Evolutionary conservation across 257 asterid species (phyloP).

Genomic region (Nicotiana tomentosiformis): DNA sequence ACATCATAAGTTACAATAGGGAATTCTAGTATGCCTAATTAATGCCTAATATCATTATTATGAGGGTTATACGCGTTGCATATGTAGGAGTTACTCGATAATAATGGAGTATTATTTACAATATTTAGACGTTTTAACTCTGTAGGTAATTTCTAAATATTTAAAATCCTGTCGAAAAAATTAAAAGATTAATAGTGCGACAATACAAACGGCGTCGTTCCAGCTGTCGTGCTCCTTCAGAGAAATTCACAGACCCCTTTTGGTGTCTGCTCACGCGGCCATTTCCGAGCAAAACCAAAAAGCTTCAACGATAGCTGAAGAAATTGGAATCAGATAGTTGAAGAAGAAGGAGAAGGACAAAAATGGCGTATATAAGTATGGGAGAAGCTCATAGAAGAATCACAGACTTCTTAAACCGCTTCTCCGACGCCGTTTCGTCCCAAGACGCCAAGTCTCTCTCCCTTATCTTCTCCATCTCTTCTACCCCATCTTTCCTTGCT

Average conservation of each 20-base stretch:
- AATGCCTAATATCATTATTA: no score
- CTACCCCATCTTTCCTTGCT: constrained; percentile 48
- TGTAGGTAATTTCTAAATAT: no score
- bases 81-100: no score
- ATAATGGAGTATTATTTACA: no score
- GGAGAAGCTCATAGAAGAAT: constrained; percentile 89
- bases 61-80: no score
- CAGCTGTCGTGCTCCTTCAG: neutral
- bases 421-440: constrained; percentile 66
- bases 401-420: constrained; percentile 63
- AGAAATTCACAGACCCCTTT: neutral
- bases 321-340: neutral
- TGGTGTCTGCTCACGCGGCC: neutral
- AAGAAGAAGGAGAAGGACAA: neutral
- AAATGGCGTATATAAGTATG: constrained; percentile 49
- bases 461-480: constrained; percentile 68
- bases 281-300: neutral
- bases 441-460: constrained; percentile 76
- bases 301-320: neutral
- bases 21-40: no score
- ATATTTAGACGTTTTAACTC: no score
- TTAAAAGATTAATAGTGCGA: no score
- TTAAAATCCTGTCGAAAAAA: no score
- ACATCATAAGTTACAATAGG: no score
- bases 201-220: neutral